Evolutionary conservation across 192 early-diverging fungal species (phyloP).

Genomic region (Entomortierella parvispora): DNA sequence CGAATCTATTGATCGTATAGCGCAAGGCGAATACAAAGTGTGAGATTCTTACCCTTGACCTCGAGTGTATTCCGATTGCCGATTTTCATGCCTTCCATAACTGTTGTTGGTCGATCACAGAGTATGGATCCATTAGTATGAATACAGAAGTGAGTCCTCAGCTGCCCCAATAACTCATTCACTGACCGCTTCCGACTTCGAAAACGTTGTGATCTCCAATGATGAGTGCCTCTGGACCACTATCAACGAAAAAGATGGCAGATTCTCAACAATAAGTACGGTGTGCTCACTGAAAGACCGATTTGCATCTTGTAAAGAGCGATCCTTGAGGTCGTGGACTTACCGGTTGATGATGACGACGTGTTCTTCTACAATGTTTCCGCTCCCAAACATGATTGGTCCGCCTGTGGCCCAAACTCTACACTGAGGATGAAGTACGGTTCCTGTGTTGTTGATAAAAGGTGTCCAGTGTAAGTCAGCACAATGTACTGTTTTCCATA

Average conservation of each 20-base stretch:
- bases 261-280: not conserved
- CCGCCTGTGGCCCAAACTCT: conserved; percentile 72
- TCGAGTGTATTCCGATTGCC: conserved; percentile 76
- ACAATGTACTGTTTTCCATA: too few species aligned
- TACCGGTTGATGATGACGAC: conserved; percentile 77
- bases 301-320: not conserved
- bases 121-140: too few species aligned
- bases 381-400: conserved; percentile 73
- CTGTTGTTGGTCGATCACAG: too few species aligned
- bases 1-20: not conserved
- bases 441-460: conserved; percentile 53
- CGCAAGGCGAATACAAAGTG: not conserved
- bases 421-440: conserved; percentile 80
- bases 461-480: not conserved
- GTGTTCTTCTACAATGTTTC: conserved; percentile 83
- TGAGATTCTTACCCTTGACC: conserved; percentile 58
- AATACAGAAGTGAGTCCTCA: too few species aligned
- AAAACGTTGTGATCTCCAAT: conserved; percentile 82
- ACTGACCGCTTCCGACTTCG: conserved; percentile 76
- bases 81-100: conserved; percentile 71
- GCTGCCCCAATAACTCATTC: too few species aligned
- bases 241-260: conserved; percentile 17
- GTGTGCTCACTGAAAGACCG: not conserved
- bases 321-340: not conserved
- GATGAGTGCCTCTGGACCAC: conserved; percentile 58